Base-by-base conservation (phyloP, 1,139 yeast species). In the Spathaspora sp. region DNA sequence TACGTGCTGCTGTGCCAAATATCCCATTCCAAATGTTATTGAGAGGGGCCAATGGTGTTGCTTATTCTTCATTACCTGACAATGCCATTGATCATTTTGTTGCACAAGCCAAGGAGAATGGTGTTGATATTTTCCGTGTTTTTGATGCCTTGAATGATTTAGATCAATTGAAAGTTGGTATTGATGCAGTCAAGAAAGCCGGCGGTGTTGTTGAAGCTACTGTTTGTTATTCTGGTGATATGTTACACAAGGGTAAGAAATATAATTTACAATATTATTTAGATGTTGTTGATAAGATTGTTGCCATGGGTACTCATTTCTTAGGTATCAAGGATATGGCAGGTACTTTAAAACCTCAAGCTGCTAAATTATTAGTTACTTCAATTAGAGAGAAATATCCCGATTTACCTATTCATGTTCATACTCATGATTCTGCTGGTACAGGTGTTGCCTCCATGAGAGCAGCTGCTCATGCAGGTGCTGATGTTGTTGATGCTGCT, bases 251-350 rank as follows among this genome's bases (percentile, higher is more conserved):
- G 43, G 91, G 93, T 57, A 93, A 93, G 82, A 93, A 93, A 76
- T 93, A 95, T 77, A 90, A 90, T 74, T 80, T 95, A 67, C 89
- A 84, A 42, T 93, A 93, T 76, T 93, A 93, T 74, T 64, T 93
- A 63, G 76, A 76, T 17, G 84, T 91, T 51, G 93, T 87, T 53
- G 96, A 86, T 58, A 75, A 86, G 63, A 84, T 93, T 62, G 97
- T 93, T 54, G 76, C 72, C 52, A 85, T 91, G 89, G 99, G 99
- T 59, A 93, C 98, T 43, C 99, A 93, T 68, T 82, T 93, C 63
- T 78, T 93, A 60, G 99, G 98, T 70, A 93, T 93, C 65, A 93
- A 93, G 73, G 99, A 93, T 73, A 93, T 93, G 99, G 99, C 99
- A 45, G 99, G 99, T 74, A 91, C 98, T 51, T 71, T 93, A 75